Conservation (phyloP, 495 filamentous ascomycete species). For the Sporormia fimetaria region DNA sequence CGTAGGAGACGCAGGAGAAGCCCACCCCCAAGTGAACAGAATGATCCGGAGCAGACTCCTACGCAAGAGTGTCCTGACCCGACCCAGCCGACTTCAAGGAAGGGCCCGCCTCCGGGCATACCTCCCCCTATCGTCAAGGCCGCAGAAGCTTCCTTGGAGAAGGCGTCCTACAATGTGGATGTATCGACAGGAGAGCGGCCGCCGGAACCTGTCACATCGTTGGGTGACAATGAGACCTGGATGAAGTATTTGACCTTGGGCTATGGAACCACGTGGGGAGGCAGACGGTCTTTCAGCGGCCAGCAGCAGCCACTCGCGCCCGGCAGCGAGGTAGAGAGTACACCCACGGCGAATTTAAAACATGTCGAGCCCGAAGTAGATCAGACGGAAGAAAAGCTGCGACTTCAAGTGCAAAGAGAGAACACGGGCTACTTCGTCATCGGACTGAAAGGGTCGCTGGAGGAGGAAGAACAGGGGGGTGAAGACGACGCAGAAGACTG, state of each 20-base stretch:
- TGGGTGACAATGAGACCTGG: conserved; percentile 27
- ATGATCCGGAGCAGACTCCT: no score
- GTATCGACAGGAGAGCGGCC: conserved; percentile 1
- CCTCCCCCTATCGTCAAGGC: conserved; percentile 28
- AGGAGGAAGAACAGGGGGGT: conserved; percentile 33
- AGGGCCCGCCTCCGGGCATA: conserved; percentile 16
- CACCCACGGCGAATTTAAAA: background rate
- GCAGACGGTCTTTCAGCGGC: conserved; percentile 1
- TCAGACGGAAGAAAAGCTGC: conserved; percentile 21
- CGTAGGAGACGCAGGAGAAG: conserved; percentile 23
- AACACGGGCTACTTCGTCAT: conserved; percentile 55
- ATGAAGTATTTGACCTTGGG: conserved; percentile 37
- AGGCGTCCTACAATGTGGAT: conserved; percentile 18
- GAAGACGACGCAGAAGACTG: conserved; percentile 31
- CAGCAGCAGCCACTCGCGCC: conserved; percentile 5
- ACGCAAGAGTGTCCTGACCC: no score
- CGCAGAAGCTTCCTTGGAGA: conserved; percentile 21
- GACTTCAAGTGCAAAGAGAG: conserved; percentile 28
- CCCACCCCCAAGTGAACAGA: no score
- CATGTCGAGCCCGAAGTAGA: conserved; percentile 28
- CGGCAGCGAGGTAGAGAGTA: no score
- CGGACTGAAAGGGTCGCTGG: conserved; percentile 54
- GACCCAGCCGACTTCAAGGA: no score
- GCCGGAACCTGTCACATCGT: conserved; percentile 7
- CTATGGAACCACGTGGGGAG: conserved; percentile 49